These are phyloP conservation scores for Acanthamoeba triangularis DNA, from an alignment of 208 protist species.

Conservation along the genomic window DNA sequence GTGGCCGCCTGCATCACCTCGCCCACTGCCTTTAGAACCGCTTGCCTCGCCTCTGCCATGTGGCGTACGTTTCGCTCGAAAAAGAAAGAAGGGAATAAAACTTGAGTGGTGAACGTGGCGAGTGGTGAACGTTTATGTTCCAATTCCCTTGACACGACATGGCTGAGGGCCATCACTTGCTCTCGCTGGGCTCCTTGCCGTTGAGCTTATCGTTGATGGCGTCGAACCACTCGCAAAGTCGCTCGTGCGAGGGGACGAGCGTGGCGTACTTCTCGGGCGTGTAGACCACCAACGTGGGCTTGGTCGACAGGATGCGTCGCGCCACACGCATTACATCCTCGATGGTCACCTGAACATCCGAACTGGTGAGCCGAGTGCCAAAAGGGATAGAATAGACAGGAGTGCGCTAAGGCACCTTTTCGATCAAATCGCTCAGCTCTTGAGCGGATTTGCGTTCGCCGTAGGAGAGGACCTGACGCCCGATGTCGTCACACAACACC, in stretches of 20 bases:
- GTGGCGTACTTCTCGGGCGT: slow-evolving; percentile 45
- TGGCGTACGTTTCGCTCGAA: neutral
- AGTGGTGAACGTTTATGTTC: too few relatives aligned
- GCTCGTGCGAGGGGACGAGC: slow-evolving; percentile 2
- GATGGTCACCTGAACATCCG: neutral
- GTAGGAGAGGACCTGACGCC: slow-evolving; percentile 42
- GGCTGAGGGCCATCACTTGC: neutral
- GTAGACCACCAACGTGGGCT: slow-evolving; percentile 3
- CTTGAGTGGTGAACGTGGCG: neutral
- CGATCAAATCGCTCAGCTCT: slow-evolving; percentile 54
- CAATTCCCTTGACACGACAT: neutral
- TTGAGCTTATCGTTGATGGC: neutral
- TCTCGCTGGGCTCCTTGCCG: slow-evolving; percentile 2
- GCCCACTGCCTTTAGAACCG: neutral
- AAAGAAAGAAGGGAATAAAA: neutral
- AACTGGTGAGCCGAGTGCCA: neutral
- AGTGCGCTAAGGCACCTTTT: neutral
- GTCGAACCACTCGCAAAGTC: neutral
- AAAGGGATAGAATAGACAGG: neutral
- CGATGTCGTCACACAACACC: slow-evolving; percentile 55
- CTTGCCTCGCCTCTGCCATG: neutral
- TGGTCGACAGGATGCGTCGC: slow-evolving; percentile 9
- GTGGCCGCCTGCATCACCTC: neutral
- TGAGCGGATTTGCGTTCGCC: slow-evolving; percentile 35
- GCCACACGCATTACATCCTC: slow-evolving; percentile 48